Percentiles rank a stretch among this genome's conserved stretches.
These are phyloP conservation scores for Rhododendron ferrugineum DNA, from an alignment of 148 eudicot genomes.

Conservation along the genomic window DNA sequence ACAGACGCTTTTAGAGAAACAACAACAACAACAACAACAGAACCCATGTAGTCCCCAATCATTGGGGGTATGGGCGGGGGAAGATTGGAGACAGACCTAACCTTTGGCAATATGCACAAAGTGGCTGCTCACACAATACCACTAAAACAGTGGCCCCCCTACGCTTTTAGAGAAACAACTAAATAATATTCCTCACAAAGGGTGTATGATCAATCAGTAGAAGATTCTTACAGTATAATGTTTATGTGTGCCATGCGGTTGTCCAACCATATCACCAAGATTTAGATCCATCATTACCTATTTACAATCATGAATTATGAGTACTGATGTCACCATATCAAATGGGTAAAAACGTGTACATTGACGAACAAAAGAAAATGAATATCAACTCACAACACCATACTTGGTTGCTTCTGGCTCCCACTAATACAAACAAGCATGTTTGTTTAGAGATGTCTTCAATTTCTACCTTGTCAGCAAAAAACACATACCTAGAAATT, in stretches of 20 bases:
- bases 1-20: not conserved
- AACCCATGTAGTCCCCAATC: too few relatives aligned
- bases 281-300: slow-evolving; percentile 55
- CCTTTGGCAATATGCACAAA: too few relatives aligned
- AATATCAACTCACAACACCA: slow-evolving; percentile 8
- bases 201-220: not conserved
- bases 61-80: too few relatives aligned
- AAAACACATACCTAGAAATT: slow-evolving; percentile 58
- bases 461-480: slow-evolving; percentile 68
- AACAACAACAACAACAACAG: not conserved
- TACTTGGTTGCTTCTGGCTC: slow-evolving; percentile 59
- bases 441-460: slow-evolving; percentile 53
- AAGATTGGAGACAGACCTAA: too few relatives aligned
- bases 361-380: not conserved
- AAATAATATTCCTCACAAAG: not conserved
- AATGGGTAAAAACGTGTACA: not conserved
- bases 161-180: not conserved
- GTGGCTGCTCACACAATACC: too few relatives aligned
- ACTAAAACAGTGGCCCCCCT: too few relatives aligned
- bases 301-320: slow-evolving; percentile 12
- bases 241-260: slow-evolving; percentile 59
- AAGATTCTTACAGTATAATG: slow-evolving; percentile 45
- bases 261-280: slow-evolving; percentile 54
- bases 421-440: slow-evolving; percentile 55
- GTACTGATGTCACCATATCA: slow-evolving; percentile 2